Evolutionary conservation across 2,329 filamentous ascomycete species (phyloP).

Genomic region (Colletotrichum neosansevieriae): DNA sequence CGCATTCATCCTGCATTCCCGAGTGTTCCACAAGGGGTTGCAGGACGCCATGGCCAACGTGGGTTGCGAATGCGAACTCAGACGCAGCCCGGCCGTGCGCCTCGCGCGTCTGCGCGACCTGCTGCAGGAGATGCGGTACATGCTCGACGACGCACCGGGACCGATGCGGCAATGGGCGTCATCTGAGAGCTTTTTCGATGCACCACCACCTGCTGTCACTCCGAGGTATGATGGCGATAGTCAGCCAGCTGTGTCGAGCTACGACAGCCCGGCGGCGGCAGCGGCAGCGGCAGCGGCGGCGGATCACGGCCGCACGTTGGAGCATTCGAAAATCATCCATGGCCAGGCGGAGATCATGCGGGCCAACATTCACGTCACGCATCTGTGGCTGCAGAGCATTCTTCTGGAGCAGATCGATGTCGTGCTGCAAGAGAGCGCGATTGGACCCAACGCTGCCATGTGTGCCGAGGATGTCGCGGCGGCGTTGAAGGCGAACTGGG

Average conservation of each 20-base stretch:
- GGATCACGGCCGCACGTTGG: neutral
- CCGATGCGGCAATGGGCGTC: conserved; percentile 44
- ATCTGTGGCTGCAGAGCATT: conserved; percentile 53
- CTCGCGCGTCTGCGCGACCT: conserved; percentile 44
- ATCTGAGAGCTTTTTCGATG: neutral
- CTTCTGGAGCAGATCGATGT: conserved; percentile 51
- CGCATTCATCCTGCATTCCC: conserved; percentile 47
- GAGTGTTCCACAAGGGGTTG: conserved; percentile 44
- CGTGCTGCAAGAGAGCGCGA: conserved; percentile 40
- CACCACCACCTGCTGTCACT: neutral
- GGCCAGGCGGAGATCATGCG: conserved; percentile 46
- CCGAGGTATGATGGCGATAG: conserved; percentile 8
- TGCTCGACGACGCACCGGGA: conserved; percentile 46
- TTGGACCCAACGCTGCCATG: conserved; percentile 15
- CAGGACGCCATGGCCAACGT: conserved; percentile 38
- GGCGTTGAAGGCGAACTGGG: conserved; percentile 45
- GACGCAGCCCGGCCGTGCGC: conserved; percentile 36
- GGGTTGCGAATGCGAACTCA: conserved; percentile 33
- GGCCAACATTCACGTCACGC: conserved; percentile 52
- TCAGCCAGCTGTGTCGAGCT: conserved; percentile 13
- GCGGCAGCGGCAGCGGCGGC: too few species aligned
- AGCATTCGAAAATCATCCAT: conserved; percentile 14
- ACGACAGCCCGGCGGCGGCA: conserved; percentile 11
- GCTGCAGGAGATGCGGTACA: conserved; percentile 47
- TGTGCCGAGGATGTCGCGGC: neutral